Conservation (phyloP, 176 grass and related monocot species). For the Dactylis glomerata region DNA sequence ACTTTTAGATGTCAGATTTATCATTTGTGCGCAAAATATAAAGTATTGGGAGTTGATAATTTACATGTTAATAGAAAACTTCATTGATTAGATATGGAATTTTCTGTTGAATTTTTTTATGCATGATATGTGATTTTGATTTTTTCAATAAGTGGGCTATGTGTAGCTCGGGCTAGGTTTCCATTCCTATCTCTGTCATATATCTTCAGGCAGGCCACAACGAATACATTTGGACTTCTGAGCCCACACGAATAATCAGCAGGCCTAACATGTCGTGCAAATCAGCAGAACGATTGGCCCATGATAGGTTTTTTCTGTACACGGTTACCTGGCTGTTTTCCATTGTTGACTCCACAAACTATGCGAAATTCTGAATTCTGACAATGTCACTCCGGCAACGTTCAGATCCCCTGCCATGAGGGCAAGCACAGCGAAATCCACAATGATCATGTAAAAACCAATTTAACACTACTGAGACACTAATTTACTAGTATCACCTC, state of each 20-base stretch:
- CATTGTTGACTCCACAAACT: not conserved
- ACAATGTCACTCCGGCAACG: not conserved
- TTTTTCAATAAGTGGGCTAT: no score
- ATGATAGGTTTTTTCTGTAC: no score
- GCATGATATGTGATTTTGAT: no score
- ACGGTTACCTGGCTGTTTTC: not conserved
- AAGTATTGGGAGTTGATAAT: no score
- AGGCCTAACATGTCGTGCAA: not conserved
- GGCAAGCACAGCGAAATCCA: not conserved
- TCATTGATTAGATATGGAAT: no score
- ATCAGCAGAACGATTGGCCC: not conserved
- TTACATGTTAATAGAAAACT: no score
- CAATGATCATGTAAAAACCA: not conserved
- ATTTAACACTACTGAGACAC: no score
- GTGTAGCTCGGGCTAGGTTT: no score
- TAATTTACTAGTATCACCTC: no score
- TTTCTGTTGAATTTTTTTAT: no score
- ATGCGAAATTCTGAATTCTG: not conserved
- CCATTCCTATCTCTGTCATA: not conserved
- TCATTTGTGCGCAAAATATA: no score
- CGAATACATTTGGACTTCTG: not conserved
- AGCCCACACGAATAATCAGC: not conserved
- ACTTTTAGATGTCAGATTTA: no score
- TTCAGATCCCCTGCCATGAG: not conserved
- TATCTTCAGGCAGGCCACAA: not conserved